Base-by-base conservation (phyloP, 306 rosid species). In the Casuarina cunninghamiana region DNA sequence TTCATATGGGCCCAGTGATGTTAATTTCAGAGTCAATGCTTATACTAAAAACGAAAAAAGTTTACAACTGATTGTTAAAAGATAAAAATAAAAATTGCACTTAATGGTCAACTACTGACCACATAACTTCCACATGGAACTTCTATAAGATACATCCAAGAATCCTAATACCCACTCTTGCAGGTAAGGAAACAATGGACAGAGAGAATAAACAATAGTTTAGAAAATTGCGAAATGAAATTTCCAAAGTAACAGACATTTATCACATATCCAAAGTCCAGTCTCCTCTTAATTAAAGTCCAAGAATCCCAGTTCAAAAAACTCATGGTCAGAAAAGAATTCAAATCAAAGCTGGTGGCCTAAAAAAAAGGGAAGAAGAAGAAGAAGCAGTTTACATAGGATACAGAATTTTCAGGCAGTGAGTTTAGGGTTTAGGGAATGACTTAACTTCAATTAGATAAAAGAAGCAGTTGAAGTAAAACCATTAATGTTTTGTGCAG, bases 171-270 rank as follows among this genome's bases (percentile, higher is more conserved):
- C 38, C 77, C 69, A 35, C 67, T 26, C 76, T 70, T 55, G 72
- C 50, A 53, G 41, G 51, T 83, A 73, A 53, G 49, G 53, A 73
- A 72, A 78, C 19, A 53, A 61, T 12, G 70, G 53, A 49, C 73
- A 55, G 35, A 2, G 72, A 57, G 58, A 60, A 41, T 45, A 19
- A 66, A 66, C 60, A 66, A 46, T 46, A 8, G 48, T 44, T 26
- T 26, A 26, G 32, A 26, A 26, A 26, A 26, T 26, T 26, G 32
- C 32, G 32, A 26, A 26, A 26, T 26, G 32, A 26, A 26, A 26
- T 26, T 26, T 26, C 32, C 53, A 3, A 49, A 49, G 3, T 49
- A 49, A 9, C 53, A 53, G 2, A 53, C 16, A 7, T 17, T 53
- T 53, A 17, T 15, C 57, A 17, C n/a, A 6, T 2, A 54, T 54